These are phyloP conservation scores for Neoarthrinium moseri DNA, from an alignment of 2,329 filamentous ascomycete genomes.

Conservation along the genomic window DNA sequence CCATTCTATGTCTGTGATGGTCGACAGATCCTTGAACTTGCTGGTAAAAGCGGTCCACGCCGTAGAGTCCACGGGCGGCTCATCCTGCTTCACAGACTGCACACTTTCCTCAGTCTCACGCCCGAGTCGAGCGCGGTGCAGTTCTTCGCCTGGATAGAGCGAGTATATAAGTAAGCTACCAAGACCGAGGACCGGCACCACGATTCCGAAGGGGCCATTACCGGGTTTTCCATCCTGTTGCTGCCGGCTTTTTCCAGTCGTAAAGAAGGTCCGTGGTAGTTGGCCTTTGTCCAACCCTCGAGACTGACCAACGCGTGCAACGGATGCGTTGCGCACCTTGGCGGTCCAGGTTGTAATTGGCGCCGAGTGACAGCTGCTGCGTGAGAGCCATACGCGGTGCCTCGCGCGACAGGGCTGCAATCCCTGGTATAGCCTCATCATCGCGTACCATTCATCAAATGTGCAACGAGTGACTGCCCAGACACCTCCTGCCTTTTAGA, in stretches of 20 bases:
- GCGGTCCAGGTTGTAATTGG: slow-evolving; percentile 11
- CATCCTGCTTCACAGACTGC: slow-evolving; percentile 12
- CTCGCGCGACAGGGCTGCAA: slow-evolving; percentile 1
- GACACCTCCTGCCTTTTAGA: background rate
- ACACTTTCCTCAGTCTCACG: slow-evolving; percentile 13
- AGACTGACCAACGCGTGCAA: background rate
- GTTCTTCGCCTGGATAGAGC: slow-evolving; percentile 37
- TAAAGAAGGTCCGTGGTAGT: slow-evolving; percentile 25
- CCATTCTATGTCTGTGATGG: slow-evolving; percentile 56
- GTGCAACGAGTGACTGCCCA: background rate
- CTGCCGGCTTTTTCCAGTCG: slow-evolving; percentile 13
- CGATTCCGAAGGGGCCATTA: slow-evolving; percentile 23
- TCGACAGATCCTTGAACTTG: slow-evolving; percentile 52
- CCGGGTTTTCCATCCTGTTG: slow-evolving; percentile 16
- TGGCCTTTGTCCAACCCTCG: background rate
- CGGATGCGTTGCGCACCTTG: slow-evolving; percentile 1
- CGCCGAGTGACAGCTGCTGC: slow-evolving; percentile 4
- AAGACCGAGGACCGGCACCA: slow-evolving; percentile 28
- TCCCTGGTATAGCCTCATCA: slow-evolving; percentile 6
- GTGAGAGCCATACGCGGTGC: slow-evolving; percentile 2
- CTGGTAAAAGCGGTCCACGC: slow-evolving; percentile 49
- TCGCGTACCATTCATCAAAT: slow-evolving; percentile 1
- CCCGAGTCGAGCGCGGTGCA: slow-evolving; percentile 21
- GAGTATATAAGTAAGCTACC: slow-evolving; percentile 36
- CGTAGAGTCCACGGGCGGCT: slow-evolving; percentile 19